Evolutionary conservation across 257 asterid genomes (phyloP).

Genomic region (Voacanga thouarsii): DNA sequence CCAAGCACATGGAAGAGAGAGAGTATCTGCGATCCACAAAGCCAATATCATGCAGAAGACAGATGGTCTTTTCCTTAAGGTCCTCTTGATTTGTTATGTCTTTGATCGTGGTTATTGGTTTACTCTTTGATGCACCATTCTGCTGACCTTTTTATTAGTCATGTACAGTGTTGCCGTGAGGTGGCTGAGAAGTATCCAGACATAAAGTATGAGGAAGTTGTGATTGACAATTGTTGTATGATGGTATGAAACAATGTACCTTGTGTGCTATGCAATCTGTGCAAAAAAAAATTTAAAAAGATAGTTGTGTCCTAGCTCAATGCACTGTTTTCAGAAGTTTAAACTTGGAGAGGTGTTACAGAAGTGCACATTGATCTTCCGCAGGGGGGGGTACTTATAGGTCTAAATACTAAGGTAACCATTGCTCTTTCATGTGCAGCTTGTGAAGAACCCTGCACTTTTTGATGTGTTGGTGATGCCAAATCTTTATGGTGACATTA

Average conservation of each 20-base stretch:
- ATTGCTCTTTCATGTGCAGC: constrained; percentile 33
- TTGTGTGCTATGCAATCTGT: constrained; percentile 11
- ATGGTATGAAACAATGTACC: constrained; percentile 48
- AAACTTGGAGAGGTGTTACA: not conserved
- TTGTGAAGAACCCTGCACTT: constrained; percentile 81
- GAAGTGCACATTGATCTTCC: not conserved
- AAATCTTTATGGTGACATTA: constrained; percentile 56
- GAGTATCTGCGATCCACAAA: constrained; percentile 97
- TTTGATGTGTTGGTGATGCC: constrained; percentile 87
- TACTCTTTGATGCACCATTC: constrained; percentile 17
- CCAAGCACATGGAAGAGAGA: constrained; percentile 79
- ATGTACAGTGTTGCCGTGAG: constrained; percentile 89
- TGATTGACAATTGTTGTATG: constrained; percentile 94
- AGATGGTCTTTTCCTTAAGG: constrained; percentile 98
- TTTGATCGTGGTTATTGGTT: not conserved
- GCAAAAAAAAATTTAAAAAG: not conserved
- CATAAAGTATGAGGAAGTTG: constrained; percentile 84
- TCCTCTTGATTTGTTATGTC: constrained; percentile 13
- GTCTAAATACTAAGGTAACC: not conserved
- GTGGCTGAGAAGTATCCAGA: constrained; percentile 95
- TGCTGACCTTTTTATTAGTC: constrained; percentile 26
- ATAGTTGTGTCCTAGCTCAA: not conserved
- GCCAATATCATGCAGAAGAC: constrained; percentile 99
- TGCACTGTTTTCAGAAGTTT: not conserved
- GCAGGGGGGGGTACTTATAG: too few relatives aligned